Base-by-base conservation (phyloP, 1,284 basidiomycete species). In the Cryptococcus sp. region DNA sequence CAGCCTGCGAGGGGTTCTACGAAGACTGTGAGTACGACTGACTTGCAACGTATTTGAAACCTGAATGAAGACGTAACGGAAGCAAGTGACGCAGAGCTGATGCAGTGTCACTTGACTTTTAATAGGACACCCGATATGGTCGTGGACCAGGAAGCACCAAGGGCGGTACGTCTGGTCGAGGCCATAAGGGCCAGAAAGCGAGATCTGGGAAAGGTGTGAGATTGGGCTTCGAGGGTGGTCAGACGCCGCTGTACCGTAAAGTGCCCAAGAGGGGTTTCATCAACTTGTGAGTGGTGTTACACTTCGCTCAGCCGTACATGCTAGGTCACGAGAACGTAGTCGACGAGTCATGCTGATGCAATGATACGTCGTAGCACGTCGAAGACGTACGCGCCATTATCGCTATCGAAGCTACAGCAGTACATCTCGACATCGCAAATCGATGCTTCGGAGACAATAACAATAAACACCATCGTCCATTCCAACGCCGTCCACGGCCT, bases 111-210 rank as follows among this genome's bases (percentile, higher is more conserved):
- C 13, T 23, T 23, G 5, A 49, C 58, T 48, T 54, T 45, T 20
- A 13, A 5, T 67, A 93, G 93, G 87, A 89, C 86, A 93, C 93
- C 84, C 89, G 95, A 73, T 85, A 95, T 43, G 95, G 95, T 77
- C 85, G 95, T 73, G 95, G 95, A 76, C 88, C 91, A 78, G 89
- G 89, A 20, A 93, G 92, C 1, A 89, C 89, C 30, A 85, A 90
- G 66, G 95, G 95, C 69, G 89, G 92, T 58, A 97, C 93, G 0
- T 88, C 93, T 4, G 93, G 93, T 62, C 85, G 92, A 55, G 95
- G 95, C 80, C 86, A 92, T 79, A 99, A 99, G 73, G 95, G 95
- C 70, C 93, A 96, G 78, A 95, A 94, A 61, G 89, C 94, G 46
- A 86, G 95, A 57, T 86, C 90, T 20, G 94, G 95, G 5, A 88